A percentile compares a stretch with the other conserved stretches of the same genome.
Conservation (phyloP, 2,329 filamentous ascomycete genomes). For the Geoglossum cookeanum region DNA sequence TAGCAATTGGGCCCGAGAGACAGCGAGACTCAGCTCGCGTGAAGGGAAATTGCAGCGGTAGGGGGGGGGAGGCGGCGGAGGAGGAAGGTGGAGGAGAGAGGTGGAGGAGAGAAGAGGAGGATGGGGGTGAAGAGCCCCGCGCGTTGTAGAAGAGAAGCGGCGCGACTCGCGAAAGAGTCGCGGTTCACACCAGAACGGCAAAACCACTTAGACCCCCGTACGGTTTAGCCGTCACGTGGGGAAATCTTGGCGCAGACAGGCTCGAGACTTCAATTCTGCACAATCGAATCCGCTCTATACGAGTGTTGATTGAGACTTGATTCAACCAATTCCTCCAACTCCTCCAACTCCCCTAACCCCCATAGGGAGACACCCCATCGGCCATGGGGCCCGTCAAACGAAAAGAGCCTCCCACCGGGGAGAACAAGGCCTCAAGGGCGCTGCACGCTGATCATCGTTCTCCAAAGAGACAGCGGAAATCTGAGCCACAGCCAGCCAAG, state of each 20-base stretch:
- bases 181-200: not conserved
- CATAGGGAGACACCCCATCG: not conserved
- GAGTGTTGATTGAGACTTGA: not conserved
- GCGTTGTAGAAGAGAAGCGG: not conserved
- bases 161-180: not conserved
- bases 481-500: slow-evolving; percentile 6
- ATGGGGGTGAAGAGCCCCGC: not conserved
- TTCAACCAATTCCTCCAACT: not conserved
- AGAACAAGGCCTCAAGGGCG: slow-evolving; percentile 15
- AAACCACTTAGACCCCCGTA: not conserved
- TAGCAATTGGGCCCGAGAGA: not conserved
- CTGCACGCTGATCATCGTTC: slow-evolving; percentile 8
- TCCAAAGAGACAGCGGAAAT: slow-evolving; percentile 11
- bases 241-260: not conserved
- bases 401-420: slow-evolving; percentile 13
- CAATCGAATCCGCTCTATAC: too few species aligned
- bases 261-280: not conserved
- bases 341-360: too few species aligned
- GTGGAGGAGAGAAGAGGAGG: too few species aligned
- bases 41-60: not conserved
- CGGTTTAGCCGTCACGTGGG: not conserved
- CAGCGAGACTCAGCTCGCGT: not conserved
- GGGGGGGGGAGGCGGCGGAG: not conserved
- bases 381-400: slow-evolving; percentile 18
- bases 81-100: too few species aligned